phyloP scores from a whole-genome alignment of 2,329 filamentous ascomycete genomes.

The Colletotrichum lentis region DNA sequence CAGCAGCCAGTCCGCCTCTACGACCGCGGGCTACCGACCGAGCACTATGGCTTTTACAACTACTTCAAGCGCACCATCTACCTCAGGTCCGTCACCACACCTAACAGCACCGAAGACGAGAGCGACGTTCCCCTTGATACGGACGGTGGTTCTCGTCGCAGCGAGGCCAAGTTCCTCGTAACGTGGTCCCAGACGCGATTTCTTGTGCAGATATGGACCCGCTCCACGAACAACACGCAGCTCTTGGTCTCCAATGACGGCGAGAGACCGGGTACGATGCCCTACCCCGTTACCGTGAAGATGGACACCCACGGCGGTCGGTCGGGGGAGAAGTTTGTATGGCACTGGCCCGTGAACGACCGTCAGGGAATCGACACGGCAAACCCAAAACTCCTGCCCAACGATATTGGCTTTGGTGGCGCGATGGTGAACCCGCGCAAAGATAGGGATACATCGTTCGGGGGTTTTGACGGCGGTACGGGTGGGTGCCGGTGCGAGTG shows the following conservation, averaged over 20 bases:
- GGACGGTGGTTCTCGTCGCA: constrained; percentile 62
- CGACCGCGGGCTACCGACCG: constrained; percentile 79
- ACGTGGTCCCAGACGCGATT: constrained; percentile 69
- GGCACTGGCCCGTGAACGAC: constrained; percentile 60
- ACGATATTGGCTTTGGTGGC: constrained; percentile 61
- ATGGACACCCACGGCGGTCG: constrained; percentile 71
- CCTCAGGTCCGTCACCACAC: constrained; percentile 65
- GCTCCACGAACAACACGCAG: constrained; percentile 53
- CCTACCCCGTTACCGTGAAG: constrained; percentile 68
- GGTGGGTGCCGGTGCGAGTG: constrained; percentile 70
- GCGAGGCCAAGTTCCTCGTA: constrained; percentile 63
- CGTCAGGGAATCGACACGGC: constrained; percentile 55
- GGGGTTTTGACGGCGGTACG: constrained; percentile 69
- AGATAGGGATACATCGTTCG: constrained; percentile 56
- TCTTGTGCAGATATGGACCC: constrained; percentile 73
- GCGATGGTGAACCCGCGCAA: constrained; percentile 61
- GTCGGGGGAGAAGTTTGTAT: constrained; percentile 60
- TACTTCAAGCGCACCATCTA: constrained; percentile 92
- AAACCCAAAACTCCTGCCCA: constrained; percentile 56
- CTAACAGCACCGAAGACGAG: constrained; percentile 55
- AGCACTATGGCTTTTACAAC: constrained; percentile 94
- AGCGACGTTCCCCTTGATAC: constrained; percentile 57
- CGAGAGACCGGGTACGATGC: constrained; percentile 64
- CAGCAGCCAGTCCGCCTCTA: constrained; percentile 86
- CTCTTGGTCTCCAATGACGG: constrained; percentile 47